These are phyloP conservation scores for Eutypella sp. DNA, from an alignment of 2,329 filamentous ascomycete genomes.

Conservation along the genomic window DNA sequence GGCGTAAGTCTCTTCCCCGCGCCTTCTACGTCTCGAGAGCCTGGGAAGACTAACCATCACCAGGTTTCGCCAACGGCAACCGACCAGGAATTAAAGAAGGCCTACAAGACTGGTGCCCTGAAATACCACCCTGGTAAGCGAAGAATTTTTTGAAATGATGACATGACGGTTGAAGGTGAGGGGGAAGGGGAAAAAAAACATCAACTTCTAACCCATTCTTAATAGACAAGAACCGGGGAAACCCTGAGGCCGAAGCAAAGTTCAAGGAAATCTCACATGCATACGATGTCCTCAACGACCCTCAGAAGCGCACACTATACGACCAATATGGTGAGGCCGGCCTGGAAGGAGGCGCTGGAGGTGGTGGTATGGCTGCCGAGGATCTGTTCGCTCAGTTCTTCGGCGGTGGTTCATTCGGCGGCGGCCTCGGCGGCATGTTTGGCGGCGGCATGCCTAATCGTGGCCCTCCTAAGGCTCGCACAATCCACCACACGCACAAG, in stretches of 20 bases:
- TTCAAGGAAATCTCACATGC: constrained; percentile 97
- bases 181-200: too few species aligned
- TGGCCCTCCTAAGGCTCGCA: constrained; percentile 83
- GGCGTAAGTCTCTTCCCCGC: constrained; percentile 52
- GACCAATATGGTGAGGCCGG: constrained; percentile 98
- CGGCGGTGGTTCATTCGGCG: constrained; percentile 65
- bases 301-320: constrained; percentile 87
- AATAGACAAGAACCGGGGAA: constrained; percentile 91
- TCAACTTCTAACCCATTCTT: constrained; percentile 4
- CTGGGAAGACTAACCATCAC: constrained; percentile 12
- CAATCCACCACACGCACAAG: constrained; percentile 98
- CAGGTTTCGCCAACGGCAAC: constrained; percentile 75
- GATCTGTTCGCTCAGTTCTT: constrained; percentile 98
- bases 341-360: constrained; percentile 78
- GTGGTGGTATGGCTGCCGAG: constrained; percentile 87
- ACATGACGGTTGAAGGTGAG: too few species aligned
- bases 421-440: constrained; percentile 75
- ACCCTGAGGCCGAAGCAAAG: constrained; percentile 89
- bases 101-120: constrained; percentile 76
- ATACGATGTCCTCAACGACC: constrained; percentile 90
- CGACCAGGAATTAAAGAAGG: constrained; percentile 85
- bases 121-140: constrained; percentile 77
- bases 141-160: too few species aligned
- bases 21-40: background rate
- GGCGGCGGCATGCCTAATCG: constrained; percentile 70